A percentile compares a stretch with the other conserved stretches of the same genome.
Evolutionary conservation across 2,329 filamentous ascomycete genomes (phyloP).

Genomic region (Gyromitra esculenta): DNA sequence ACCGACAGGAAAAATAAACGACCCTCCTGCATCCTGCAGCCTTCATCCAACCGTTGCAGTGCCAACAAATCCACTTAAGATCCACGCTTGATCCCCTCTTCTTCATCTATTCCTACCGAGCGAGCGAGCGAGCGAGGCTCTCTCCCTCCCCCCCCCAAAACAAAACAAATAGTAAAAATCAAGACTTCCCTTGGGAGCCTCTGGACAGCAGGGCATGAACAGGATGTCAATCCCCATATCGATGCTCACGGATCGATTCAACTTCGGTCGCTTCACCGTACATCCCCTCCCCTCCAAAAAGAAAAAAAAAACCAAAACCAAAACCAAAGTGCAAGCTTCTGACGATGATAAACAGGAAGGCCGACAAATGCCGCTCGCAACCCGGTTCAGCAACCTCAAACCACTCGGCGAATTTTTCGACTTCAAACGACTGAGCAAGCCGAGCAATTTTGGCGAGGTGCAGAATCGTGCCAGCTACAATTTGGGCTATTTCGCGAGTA

Average conservation of each 20-base stretch:
- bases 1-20: background rate
- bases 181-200: constrained; percentile 33
- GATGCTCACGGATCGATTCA: constrained; percentile 87
- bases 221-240: constrained; percentile 93
- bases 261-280: constrained; percentile 79
- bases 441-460: constrained; percentile 85
- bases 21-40: constrained; percentile 33
- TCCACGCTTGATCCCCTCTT: constrained; percentile 20
- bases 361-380: constrained; percentile 77
- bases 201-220: constrained; percentile 68
- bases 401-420: constrained; percentile 95
- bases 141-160: constrained; percentile 3
- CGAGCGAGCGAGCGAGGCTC: too few species aligned
- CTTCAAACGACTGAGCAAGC: constrained; percentile 94
- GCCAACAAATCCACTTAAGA: constrained; percentile 37
- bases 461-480: constrained; percentile 98
- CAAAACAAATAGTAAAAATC: background rate
- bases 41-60: background rate
- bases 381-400: constrained; percentile 89
- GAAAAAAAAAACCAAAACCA: background rate
- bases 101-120: constrained; percentile 17
- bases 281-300: constrained; percentile 18
- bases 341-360: constrained; percentile 60
- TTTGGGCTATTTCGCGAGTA: constrained; percentile 95
- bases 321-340: background rate